phyloP scores from a whole-genome alignment of 139 green algal species.

The Tetraselmis striata region DNA sequence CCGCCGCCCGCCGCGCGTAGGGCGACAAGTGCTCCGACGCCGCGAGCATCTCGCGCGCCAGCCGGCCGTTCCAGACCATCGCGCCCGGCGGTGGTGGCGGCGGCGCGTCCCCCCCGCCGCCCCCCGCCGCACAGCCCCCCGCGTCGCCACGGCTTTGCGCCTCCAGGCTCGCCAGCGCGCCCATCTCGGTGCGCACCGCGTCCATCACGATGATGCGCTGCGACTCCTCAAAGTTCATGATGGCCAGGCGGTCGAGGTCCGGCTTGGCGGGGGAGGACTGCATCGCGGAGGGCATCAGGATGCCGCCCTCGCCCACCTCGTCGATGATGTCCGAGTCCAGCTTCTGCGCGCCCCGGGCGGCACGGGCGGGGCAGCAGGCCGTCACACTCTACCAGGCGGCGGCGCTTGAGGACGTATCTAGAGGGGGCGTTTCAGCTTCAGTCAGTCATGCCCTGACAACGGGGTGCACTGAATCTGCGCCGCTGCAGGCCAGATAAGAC shows the following conservation, averaged over 20 bases:
- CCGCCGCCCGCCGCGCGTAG: slow-evolving; percentile 31
- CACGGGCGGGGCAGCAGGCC: no score
- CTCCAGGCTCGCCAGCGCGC: slow-evolving; percentile 10
- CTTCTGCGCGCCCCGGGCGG: neutral
- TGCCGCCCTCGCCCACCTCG: slow-evolving; percentile 1
- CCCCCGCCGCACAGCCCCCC: neutral
- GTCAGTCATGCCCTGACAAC: no score
- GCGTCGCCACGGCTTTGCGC: neutral
- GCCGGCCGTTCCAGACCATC: slow-evolving; percentile 15
- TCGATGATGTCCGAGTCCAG: neutral
- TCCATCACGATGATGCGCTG: slow-evolving; percentile 70
- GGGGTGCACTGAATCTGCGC: no score
- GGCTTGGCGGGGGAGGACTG: slow-evolving; percentile 3
- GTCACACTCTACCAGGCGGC: no score
- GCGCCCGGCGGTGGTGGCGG: slow-evolving; percentile 1
- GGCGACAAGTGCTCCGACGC: slow-evolving; percentile 16
- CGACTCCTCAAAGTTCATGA: slow-evolving; percentile 54
- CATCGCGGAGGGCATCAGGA: neutral
- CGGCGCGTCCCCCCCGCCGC: slow-evolving; percentile 3
- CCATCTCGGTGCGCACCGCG: slow-evolving; percentile 42
- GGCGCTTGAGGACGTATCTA: no score
- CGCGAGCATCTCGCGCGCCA: slow-evolving; percentile 2
- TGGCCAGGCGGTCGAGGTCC: slow-evolving; percentile 33
- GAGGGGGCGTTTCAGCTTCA: no score
- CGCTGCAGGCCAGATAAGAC: no score